Base-by-base conservation (phyloP, 2,329 filamentous ascomycete species). In the Fusarium sp. region DNA sequence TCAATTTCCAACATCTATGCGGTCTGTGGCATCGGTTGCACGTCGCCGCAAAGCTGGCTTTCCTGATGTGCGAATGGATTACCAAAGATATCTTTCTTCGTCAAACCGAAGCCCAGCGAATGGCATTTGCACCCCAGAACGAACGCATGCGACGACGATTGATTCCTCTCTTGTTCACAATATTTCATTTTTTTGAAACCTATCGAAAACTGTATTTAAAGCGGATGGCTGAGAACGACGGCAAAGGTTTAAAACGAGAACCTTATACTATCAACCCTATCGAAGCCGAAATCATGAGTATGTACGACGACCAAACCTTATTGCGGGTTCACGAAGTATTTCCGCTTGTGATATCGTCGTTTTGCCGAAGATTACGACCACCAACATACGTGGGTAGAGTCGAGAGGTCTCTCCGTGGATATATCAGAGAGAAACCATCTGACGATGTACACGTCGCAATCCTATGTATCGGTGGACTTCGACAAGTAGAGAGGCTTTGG, bases 101-200 rank as follows among this genome's bases (percentile, higher is more conserved):
- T 54, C 86, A 83, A 20, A 88, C 87, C 1, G 86, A 87, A 63
- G 78, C 83, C 6, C 84, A 89, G 74, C 83, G 82, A 61, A 76
- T 78, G 22, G 87, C 88, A 49, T 91, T 91, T 71, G 86, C 87
- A 20, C 84, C 87, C 1, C 88, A 91, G 74, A 82, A 84, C 67
- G 86, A 88, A 76, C 84, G 89, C 16, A 91, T 91, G 89, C 86
- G 88, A 49, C 86, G 88, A 65, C 84, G 89, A 52, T 79, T 91
- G 11, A 89, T 90, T 58, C 89, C 89, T 2, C 77, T 90, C 10
- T 81, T 91, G 18, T 91, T 91, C 70, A 90, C 88, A 14, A 82
- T 90, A 25, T 91, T 91, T 69, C 89, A 91, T 76, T 91, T 91
- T 74, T 91, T 91, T 75, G 89, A 91, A 75, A 88, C 83, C 2